Base-by-base conservation (phyloP, 2,329 filamentous ascomycete genomes). In the Trichoderma oligosporum region DNA sequence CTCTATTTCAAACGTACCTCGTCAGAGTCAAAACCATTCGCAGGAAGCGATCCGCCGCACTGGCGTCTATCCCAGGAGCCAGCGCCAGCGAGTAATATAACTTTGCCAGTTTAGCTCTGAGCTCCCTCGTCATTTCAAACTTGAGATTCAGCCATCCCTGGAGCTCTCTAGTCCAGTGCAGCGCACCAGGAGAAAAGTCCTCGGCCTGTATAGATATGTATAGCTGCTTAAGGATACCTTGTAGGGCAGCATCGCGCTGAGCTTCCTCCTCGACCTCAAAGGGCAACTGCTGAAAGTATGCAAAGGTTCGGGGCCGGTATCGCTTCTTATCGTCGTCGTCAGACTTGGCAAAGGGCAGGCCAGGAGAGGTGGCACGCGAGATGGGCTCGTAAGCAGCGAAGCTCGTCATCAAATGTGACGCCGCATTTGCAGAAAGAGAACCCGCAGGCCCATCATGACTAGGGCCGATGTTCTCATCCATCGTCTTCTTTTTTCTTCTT, bases 131-230 rank as follows among this genome's bases (percentile, higher is more conserved):
- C 70, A 96, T 91, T 75, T 99, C 93, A 70, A 99, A 99, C 79
- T 99, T 99, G 73, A 99, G 84, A 54, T 88, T 89, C 63, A 99
- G 80, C 94, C 95, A 99, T 73, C 88, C 90, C 69, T 92, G 85
- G 46, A 99, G 86, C 81, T 99, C 94, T 64, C 93, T 86, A 14
- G 94, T 97, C 94, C 94, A 99, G 74, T 99, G 93, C 60, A 96
- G 80, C 25, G 93, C 94, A 31, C 94, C 94, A 0, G 93, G 90
- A 22, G 88, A 87, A 73, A 97, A 97, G 73, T 99, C 94, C 63
- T 96, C 91, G 3, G 94, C 88, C 69, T 91, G 87, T 62, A 99
- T 81, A 57, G 93, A 84, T 65, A 97, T 89, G 71, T 96, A 97
- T 27, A 99, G 86, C 68, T 96, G 89, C 71, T 92, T 94, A 64